Conservation (phyloP, 176 grass and related monocot genomes). For the Pharus latifolius region DNA sequence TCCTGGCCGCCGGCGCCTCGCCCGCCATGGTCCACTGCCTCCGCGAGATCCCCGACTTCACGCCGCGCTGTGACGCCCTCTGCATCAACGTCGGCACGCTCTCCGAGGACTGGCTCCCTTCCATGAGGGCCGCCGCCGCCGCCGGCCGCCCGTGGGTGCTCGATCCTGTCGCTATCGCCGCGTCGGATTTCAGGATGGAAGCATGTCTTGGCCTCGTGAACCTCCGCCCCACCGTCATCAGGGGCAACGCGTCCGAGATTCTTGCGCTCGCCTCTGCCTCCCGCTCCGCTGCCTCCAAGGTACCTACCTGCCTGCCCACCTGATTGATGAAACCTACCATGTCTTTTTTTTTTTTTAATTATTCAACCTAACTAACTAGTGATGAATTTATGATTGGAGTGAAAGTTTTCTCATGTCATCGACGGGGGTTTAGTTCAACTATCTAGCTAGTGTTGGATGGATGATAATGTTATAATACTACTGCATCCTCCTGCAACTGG, state of each 20-base stretch:
- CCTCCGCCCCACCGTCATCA: constrained; percentile 46
- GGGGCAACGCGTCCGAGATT: constrained; percentile 90
- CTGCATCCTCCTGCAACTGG: too few species aligned
- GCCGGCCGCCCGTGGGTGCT: constrained; percentile 70
- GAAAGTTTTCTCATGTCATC: too few species aligned
- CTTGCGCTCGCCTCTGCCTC: constrained; percentile 52
- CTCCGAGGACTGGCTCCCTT: constrained; percentile 63
- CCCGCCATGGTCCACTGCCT: constrained; percentile 79
- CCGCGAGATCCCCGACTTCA: constrained; percentile 71
- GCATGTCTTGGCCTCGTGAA: constrained; percentile 56
- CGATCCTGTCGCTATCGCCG: constrained; percentile 63
- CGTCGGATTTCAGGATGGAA: constrained; percentile 68
- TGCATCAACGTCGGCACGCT: constrained; percentile 87
- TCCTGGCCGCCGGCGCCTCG: constrained; percentile 70
- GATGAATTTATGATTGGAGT: too few species aligned
- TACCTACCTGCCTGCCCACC: constrained; percentile 1
- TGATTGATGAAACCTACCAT: background rate
- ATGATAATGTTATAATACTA: too few species aligned
- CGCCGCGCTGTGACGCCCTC: constrained; percentile 45
- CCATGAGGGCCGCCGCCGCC: constrained; percentile 57
- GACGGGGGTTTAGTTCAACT: too few species aligned
- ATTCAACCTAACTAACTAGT: background rate
- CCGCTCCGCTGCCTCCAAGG: constrained; percentile 38
- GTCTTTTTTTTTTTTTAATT: background rate
- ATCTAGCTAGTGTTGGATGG: too few species aligned